Conservation (phyloP, 257 asterid genomes). For the Scutellaria minor region DNA sequence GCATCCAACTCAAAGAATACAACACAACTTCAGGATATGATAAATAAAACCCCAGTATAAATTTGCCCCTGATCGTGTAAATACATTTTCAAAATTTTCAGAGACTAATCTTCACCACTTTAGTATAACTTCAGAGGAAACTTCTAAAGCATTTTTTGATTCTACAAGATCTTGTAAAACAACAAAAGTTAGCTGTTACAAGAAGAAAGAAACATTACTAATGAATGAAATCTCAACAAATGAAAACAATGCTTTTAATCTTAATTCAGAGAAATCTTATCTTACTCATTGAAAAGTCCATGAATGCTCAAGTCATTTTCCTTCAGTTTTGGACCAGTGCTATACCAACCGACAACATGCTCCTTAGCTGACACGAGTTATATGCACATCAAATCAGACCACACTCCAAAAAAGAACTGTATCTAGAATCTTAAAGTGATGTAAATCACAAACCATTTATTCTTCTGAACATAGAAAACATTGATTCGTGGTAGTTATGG, state of each 20-base stretch:
- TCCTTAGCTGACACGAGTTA: slow-evolving; percentile 77
- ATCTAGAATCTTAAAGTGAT: slow-evolving; percentile 7
- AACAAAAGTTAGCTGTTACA: background rate
- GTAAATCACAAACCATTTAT: slow-evolving; percentile 66
- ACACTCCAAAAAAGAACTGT: background rate
- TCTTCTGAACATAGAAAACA: slow-evolving; percentile 96
- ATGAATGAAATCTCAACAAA: background rate
- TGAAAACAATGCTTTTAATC: background rate
- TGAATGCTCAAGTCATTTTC: slow-evolving; percentile 84
- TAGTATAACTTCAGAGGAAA: slow-evolving; percentile 2
- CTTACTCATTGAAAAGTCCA: slow-evolving; percentile 83
- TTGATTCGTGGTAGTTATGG: slow-evolving; percentile 92
- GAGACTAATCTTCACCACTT: background rate
- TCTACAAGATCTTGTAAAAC: background rate
- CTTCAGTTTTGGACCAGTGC: slow-evolving; percentile 93
- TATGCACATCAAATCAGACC: slow-evolving; percentile 20
- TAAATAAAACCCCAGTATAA: background rate
- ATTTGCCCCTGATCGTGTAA: background rate
- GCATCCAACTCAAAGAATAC: background rate
- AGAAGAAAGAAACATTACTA: slow-evolving; percentile 7
- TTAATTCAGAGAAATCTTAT: slow-evolving; percentile 13
- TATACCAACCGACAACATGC: slow-evolving; percentile 98
- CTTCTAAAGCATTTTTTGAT: background rate
- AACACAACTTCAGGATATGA: background rate
- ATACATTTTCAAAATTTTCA: background rate